Evolutionary conservation across 2,329 filamentous ascomycete species (phyloP), one percentile per base, ranked within the genome.

Genomic region (Colletotrichum phormii): DNA sequence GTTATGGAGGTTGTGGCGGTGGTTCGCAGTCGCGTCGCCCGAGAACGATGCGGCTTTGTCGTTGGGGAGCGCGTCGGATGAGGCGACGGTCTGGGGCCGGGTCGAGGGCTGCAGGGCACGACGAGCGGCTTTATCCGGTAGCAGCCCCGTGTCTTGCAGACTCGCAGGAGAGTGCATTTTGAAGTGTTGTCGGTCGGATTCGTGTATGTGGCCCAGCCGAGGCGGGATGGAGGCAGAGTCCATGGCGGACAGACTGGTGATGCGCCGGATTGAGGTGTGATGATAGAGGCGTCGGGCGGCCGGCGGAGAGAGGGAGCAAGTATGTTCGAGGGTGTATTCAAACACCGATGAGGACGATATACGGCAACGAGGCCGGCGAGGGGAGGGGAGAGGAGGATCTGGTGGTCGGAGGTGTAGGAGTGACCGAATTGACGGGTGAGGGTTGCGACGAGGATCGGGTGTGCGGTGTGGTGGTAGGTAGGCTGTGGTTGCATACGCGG

Each of bases 401-500:
- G 63, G 24, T 46, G 51, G 58, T 61, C 18, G 37, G 51, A 26
- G 67, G 51, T 24, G 46, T 58, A 64, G 61, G 63, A 63, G 71
- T 33, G 29, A 59, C 35, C 22, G 66, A 69, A 18, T 66, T 12
- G 26, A 46, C 26, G 59, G 53, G 33, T 42, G 55, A 54, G 63
- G 81, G 70, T 82, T 76, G 3, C 57, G 74, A 35, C 77, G 77
- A 26, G 33, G 55, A 63, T 71, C 26, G 42, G 33, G 63, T 51
- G 55, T 53, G 59, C 58, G 59, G 54, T 63, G 65, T 46, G 63
- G 54, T 42, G 22, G 59, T n/a, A n/a, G n/a, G n/a, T 57, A 57
- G 54, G 37, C 26, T 65, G 67, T 35, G 37, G 57, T 61, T 54
- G 58, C 26, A 62, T 57, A 67, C 58, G 69, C 58, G 57, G 69